Percentiles rank a stretch among this genome's conserved stretches.
phyloP scores from a whole-genome alignment of 129 eudicot genomes.

The Apium graveolens region DNA sequence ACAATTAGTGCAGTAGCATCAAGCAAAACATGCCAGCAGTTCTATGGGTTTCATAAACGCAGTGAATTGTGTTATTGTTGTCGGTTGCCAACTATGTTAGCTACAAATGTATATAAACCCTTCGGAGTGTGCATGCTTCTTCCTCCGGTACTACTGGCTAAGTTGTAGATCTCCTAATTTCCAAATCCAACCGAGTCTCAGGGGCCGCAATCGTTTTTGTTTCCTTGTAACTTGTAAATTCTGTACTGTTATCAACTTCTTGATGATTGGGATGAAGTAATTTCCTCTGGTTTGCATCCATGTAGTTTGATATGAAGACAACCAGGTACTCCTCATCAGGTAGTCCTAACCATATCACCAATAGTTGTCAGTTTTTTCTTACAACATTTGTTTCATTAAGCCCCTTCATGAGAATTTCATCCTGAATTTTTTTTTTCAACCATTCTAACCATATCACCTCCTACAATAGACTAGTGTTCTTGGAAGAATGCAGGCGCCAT shows the following conservation, averaged over 20 bases:
- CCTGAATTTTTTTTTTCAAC: no score
- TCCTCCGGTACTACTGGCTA: slow-evolving; percentile 55
- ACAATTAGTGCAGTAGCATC: slow-evolving; percentile 45
- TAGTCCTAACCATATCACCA: no score
- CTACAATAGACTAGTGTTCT: no score
- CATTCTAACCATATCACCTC: no score
- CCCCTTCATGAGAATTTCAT: no score
- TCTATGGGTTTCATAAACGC: slow-evolving; percentile 68
- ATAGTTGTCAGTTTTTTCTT: no score
- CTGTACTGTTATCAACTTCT: slow-evolving; percentile 37
- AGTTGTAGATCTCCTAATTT: slow-evolving; percentile 68
- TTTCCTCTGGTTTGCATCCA: slow-evolving; percentile 59
- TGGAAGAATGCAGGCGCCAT: no score
- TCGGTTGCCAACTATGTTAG: slow-evolving; percentile 42
- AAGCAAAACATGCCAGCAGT: slow-evolving; percentile 63
- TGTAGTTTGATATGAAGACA: slow-evolving; percentile 42
- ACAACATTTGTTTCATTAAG: no score
- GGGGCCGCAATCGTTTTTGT: slow-evolving; percentile 44
- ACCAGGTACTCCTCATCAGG: slow-evolving; percentile 65
- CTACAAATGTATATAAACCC: slow-evolving; percentile 51
- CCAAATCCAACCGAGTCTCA: slow-evolving; percentile 56
- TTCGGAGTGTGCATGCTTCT: slow-evolving; percentile 53
- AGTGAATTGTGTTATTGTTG: slow-evolving; percentile 67
- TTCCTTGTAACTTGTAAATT: slow-evolving; percentile 54
- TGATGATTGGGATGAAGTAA: slow-evolving; percentile 41